Percentiles rank a stretch among this genome's conserved stretches.
These are phyloP conservation scores for Lachancea lanzarotensis DNA, from an alignment of 805 yeast species.

Conservation along the genomic window DNA sequence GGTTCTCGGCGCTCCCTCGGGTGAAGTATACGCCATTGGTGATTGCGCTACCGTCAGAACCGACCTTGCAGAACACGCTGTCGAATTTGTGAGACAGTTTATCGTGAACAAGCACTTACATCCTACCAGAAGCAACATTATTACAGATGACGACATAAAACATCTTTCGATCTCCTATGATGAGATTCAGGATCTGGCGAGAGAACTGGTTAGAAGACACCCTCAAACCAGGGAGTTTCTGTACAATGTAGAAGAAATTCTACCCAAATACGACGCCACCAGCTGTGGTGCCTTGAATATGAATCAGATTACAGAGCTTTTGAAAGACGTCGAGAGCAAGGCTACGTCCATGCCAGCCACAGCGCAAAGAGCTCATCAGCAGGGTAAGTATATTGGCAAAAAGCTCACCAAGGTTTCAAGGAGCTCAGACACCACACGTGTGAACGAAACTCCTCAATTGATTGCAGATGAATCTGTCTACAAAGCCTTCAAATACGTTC, in stretches of 20 bases:
- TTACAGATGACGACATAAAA: conserved; percentile 47
- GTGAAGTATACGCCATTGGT: conserved; percentile 66
- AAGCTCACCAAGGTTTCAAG: conserved; percentile 50
- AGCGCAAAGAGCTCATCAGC: conserved; percentile 69
- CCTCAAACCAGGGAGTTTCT: conserved; percentile 57
- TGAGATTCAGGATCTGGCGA: conserved; percentile 45
- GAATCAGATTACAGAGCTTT: conserved; percentile 43
- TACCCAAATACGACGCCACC: conserved; percentile 46
- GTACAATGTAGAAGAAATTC: conserved; percentile 41
- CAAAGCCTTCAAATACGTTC: conserved; percentile 56
- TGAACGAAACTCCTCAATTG: conserved; percentile 43
- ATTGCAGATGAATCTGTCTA: conserved; percentile 39
- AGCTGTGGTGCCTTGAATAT: conserved; percentile 46
- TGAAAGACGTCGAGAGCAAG: conserved; percentile 52
- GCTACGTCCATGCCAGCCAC: conserved; percentile 67
- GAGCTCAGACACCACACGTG: conserved; percentile 39
- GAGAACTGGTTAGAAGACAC: conserved; percentile 43
- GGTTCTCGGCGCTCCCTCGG: conserved; percentile 60
- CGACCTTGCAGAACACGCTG: conserved; percentile 49
- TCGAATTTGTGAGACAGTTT: conserved; percentile 43
- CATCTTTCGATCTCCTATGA: conserved; percentile 40
- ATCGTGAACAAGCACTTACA: conserved; percentile 39
- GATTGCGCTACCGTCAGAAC: conserved; percentile 65
- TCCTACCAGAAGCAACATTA: conserved; percentile 31
- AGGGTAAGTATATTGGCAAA: conserved; percentile 58